Conservation (phyloP, 83 land plant species). For the Larix sibirica region DNA sequence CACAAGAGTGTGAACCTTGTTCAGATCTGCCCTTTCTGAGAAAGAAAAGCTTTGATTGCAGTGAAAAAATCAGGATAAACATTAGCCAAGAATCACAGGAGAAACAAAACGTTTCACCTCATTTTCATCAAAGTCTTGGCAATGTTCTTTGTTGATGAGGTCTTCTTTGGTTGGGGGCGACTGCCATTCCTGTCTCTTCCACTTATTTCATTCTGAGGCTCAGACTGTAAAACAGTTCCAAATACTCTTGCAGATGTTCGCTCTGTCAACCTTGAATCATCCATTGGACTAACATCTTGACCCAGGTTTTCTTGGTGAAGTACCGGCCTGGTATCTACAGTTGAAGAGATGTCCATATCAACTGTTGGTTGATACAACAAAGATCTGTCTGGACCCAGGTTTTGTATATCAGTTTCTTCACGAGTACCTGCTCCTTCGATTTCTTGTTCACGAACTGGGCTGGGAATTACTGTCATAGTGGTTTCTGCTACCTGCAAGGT, state of each 20-base stretch:
- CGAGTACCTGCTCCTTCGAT: neutral
- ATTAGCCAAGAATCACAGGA: neutral
- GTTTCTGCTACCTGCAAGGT: neutral
- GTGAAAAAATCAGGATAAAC: neutral
- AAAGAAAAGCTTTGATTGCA: too few species aligned
- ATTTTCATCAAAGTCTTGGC: conserved; percentile 10
- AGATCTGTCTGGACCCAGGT: neutral
- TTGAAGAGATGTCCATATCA: neutral
- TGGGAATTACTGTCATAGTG: neutral
- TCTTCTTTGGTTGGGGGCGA: conserved; percentile 1
- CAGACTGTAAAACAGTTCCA: conserved; percentile 1
- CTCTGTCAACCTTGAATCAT: neutral
- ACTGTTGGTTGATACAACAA: neutral
- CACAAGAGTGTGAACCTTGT: neutral
- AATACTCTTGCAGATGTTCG: neutral
- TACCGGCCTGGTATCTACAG: neutral
- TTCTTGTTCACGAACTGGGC: neutral
- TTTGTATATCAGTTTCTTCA: neutral
- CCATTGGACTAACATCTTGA: neutral
- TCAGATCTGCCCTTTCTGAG: neutral
- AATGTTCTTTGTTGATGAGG: neutral
- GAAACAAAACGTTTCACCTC: conserved; percentile 1
- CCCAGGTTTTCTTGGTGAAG: neutral
- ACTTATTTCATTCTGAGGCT: neutral
- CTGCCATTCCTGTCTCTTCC: neutral